Percentiles rank a stretch among this genome's conserved stretches.
Conservation (phyloP, 768 basidiomycete genomes). For the Xerocomellus amylosporus region DNA sequence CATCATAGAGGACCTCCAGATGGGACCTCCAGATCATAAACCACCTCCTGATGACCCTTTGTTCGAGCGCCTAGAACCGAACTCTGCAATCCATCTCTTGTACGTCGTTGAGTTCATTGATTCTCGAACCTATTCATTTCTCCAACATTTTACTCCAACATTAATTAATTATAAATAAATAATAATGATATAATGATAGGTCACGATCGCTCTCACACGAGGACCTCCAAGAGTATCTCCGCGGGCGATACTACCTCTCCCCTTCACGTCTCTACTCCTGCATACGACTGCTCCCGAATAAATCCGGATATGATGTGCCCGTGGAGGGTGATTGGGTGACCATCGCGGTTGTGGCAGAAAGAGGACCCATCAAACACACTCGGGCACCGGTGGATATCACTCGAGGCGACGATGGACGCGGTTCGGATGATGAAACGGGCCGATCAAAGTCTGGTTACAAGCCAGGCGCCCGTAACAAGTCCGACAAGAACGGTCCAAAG, state of each 20-base stretch:
- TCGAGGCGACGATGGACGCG: slow-evolving; percentile 43
- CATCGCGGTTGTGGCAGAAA: slow-evolving; percentile 92
- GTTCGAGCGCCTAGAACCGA: slow-evolving; percentile 83
- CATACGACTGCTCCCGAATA: slow-evolving; percentile 70
- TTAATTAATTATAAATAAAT: slow-evolving; percentile 3
- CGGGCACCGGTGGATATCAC: slow-evolving; percentile 58
- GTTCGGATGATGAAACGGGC: slow-evolving; percentile 30
- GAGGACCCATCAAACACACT: slow-evolving; percentile 73
- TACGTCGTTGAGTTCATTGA: slow-evolving; percentile 39
- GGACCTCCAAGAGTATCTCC: slow-evolving; percentile 75
- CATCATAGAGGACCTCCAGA: slow-evolving; percentile 70
- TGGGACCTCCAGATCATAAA: slow-evolving; percentile 76
- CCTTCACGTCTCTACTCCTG: slow-evolving; percentile 89
- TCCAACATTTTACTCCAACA: neutral
- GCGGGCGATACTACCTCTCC: slow-evolving; percentile 82
- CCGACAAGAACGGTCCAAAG: slow-evolving; percentile 9
- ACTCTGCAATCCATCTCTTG: slow-evolving; percentile 84
- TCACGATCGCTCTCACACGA: slow-evolving; percentile 73
- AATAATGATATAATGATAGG: slow-evolving; percentile 38
- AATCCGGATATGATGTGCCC: slow-evolving; percentile 87
- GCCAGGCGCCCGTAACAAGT: slow-evolving; percentile 8
- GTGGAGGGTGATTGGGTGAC: slow-evolving; percentile 93
- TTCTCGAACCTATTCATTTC: neutral
- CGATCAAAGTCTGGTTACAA: slow-evolving; percentile 6
- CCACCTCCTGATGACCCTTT: slow-evolving; percentile 68